Evolutionary conservation across 352 stramenopile species (phyloP).

Genomic region (Pythium pyrilobum): DNA sequence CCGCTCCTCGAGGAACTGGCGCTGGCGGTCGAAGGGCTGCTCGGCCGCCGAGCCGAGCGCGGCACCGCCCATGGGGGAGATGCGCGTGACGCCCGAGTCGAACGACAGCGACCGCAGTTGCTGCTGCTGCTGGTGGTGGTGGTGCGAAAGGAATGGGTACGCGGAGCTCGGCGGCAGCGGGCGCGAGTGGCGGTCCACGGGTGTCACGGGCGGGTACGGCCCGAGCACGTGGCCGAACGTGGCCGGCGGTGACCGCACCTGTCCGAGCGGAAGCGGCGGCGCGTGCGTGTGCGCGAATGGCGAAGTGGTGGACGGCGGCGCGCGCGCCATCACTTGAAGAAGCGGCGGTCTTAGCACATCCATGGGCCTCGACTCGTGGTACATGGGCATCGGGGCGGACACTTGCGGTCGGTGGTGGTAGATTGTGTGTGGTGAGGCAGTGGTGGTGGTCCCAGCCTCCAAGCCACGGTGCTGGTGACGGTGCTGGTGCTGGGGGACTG

Average conservation of each 20-base stretch:
- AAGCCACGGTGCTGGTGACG: no score
- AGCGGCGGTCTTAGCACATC: neutral
- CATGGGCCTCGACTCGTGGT: neutral
- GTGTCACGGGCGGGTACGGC: conserved; percentile 7
- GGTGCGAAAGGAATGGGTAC: conserved; percentile 5
- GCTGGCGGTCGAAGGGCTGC: neutral
- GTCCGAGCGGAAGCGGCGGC: neutral
- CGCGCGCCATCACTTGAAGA: neutral
- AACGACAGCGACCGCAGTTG: conserved; percentile 5
- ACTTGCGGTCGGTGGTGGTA: no score
- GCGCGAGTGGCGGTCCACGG: no score
- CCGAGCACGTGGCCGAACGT: neutral
- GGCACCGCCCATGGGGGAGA: conserved; percentile 16
- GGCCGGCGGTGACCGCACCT: neutral
- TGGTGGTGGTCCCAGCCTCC: no score
- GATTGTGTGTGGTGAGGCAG: no score
- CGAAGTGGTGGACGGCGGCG: neutral
- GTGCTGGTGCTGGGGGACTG: no score
- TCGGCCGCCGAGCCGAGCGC: neutral
- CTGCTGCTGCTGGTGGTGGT: neutral
- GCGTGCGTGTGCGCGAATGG: neutral
- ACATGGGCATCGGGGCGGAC: no score
- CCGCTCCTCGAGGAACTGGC: neutral
- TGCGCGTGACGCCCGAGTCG: conserved; percentile 10
- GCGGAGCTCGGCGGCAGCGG: neutral